Evolutionary conservation across 768 basidiomycete genomes (phyloP).

Genomic region (Leccinum obscurum): DNA sequence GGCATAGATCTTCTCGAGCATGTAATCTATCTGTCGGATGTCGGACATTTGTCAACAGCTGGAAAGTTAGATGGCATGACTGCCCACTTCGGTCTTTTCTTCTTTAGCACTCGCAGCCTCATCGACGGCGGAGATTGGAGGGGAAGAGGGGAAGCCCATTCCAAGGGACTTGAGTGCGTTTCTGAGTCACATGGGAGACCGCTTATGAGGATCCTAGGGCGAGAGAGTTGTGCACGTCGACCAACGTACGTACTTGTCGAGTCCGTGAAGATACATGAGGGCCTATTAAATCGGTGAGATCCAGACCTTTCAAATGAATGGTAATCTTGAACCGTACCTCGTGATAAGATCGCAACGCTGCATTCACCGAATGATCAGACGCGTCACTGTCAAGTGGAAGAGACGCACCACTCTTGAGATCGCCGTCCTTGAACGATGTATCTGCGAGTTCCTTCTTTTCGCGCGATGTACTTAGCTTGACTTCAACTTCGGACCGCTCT

Average conservation of each 20-base stretch:
- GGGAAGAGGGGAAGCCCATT: constrained; percentile 22
- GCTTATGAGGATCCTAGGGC: constrained; percentile 5
- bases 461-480: constrained; percentile 61
- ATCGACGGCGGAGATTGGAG: constrained; percentile 23
- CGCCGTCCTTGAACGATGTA: constrained; percentile 66
- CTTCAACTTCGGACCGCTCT: constrained; percentile 33
- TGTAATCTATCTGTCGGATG: constrained; percentile 65
- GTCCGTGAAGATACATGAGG: constrained; percentile 68
- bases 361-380: constrained; percentile 2
- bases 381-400: neutral
- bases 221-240: neutral
- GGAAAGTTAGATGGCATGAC: neutral
- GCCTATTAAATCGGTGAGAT: constrained; percentile 42
- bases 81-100: constrained; percentile 65
- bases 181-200: constrained; percentile 33
- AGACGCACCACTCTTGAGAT: constrained; percentile 56
- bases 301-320: neutral
- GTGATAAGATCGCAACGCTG: constrained; percentile 74
- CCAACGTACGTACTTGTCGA: constrained; percentile 72
- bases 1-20: constrained; percentile 79
- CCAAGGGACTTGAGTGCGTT: constrained; percentile 57
- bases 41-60: neutral
- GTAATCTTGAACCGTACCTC: constrained; percentile 44
- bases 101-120: constrained; percentile 38
- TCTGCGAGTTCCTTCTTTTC: constrained; percentile 68